These are phyloP conservation scores for Phytopythium chamaehyphon DNA, from an alignment of 352 stramenopile genomes.

Conservation along the genomic window DNA sequence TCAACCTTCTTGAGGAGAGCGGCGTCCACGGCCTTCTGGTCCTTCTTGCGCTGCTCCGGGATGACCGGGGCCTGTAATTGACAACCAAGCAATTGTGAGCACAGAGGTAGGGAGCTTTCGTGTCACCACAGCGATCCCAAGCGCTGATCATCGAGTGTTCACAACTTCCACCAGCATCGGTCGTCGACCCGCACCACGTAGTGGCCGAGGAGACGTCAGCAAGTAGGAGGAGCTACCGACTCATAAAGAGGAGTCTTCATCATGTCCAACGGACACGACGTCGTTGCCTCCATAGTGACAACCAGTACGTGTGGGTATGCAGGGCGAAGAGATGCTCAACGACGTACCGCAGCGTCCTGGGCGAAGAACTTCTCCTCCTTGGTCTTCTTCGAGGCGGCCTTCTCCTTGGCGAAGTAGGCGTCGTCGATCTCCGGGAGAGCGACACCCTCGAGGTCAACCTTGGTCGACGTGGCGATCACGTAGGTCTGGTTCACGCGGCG, in stretches of 20 bases:
- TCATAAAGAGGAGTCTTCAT: not conserved
- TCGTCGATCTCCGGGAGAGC: conserved; percentile 94
- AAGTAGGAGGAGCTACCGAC: conserved; percentile 3
- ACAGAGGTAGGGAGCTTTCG: conserved; percentile 76
- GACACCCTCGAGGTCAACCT: conserved; percentile 93
- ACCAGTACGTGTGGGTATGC: not conserved
- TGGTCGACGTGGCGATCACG: conserved; percentile 98
- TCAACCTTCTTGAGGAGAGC: conserved; percentile 85
- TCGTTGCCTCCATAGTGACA: conserved; percentile 5
- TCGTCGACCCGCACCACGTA: conserved; percentile 5
- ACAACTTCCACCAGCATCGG: conserved; percentile 1
- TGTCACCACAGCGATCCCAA: conserved; percentile 88
- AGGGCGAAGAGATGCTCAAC: conserved; percentile 6
- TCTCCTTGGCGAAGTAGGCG: conserved; percentile 96
- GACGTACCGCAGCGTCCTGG: conserved; percentile 82
- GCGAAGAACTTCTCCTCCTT: conserved; percentile 98
- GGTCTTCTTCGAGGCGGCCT: conserved; percentile 83
- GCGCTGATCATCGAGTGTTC: conserved; percentile 54
- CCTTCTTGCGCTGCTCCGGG: conserved; percentile 96
- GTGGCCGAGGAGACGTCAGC: conserved; percentile 34
- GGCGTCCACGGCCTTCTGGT: conserved; percentile 98
- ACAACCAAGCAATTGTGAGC: conserved; percentile 12
- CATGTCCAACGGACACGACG: conserved; percentile 1
- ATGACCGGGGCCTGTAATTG: conserved; percentile 87
- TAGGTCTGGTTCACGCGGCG: conserved; percentile 98